Conservation (phyloP, 257 asterid species). For the Solanum pinnatisectum region DNA sequence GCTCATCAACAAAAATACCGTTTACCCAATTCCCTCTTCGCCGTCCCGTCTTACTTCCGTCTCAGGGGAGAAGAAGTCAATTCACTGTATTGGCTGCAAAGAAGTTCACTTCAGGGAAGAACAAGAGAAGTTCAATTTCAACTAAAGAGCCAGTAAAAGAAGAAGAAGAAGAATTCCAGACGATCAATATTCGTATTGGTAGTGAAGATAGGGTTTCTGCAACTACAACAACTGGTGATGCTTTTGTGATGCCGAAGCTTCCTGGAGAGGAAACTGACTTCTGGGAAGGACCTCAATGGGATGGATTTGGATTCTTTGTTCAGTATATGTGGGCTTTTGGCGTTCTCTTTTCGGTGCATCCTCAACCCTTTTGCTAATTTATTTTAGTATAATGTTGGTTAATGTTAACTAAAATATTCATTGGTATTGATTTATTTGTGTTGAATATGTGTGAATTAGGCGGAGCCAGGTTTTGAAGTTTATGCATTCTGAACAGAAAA, state of each 20-base stretch:
- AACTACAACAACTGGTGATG: conserved; percentile 32
- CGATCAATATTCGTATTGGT: not conserved
- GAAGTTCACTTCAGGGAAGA: conserved; percentile 52
- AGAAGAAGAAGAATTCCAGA: conserved; percentile 5
- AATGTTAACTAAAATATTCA: not conserved
- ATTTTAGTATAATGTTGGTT: not conserved
- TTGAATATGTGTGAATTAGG: not conserved
- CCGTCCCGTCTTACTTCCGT: conserved; percentile 22
- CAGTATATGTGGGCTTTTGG: conserved; percentile 97
- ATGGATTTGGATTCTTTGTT: conserved; percentile 73
- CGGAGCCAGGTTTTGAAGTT: not conserved
- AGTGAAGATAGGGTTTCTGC: not conserved
- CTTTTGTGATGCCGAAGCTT: conserved; percentile 60
- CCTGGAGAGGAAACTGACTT: conserved; percentile 66
- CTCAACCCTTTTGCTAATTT: not conserved
- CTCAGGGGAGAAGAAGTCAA: conserved; percentile 22
- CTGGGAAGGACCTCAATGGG: conserved; percentile 96
- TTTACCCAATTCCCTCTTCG: conserved; percentile 15
- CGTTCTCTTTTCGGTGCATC: conserved; percentile 62
- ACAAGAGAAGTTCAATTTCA: conserved; percentile 48
- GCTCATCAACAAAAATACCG: conserved; percentile 17
- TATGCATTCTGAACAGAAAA: not conserved
- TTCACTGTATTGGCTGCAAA: conserved; percentile 62
- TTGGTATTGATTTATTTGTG: not conserved
- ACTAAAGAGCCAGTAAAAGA: conserved; percentile 36